Evolutionary conservation across 1,284 basidiomycete genomes (phyloP), one percentile per base, ranked within the genome.

Genomic region (Cutaneotrichosporon cutaneum): DNA sequence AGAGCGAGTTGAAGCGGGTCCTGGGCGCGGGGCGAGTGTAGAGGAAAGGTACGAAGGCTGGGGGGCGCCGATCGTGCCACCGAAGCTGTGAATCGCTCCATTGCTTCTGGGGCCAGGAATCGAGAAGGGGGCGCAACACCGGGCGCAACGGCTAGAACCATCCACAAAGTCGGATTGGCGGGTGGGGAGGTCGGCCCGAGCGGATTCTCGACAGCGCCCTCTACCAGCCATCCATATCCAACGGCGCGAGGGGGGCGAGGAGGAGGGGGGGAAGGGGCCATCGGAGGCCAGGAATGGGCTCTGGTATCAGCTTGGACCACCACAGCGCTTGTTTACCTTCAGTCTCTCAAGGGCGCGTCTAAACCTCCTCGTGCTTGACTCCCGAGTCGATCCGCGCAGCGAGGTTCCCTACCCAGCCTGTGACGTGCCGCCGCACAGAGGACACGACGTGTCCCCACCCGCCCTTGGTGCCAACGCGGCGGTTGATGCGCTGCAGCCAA

Each of bases 401-500:
- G 22, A 54, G 35, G 13, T 18, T 22, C 21, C 35, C 52, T 8
- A 54, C 9, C 52, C 52, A 54, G 10, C 21, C 35, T 9, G 52
- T 35, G 35, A 54, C 52, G 14, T 54, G 52, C 10, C 52, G 22
- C 11, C 52, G 52, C 5, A 27, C 35, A 6, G 21, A 35, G 24
- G 33, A 11, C 13, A 54, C n/a, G 33, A 42, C 35, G 32, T 21
- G 16, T 13, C 42, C 33, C 63, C 64, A 65, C 0, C 69, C 68
- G 3, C 69, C 68, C 3, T 42, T 32, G 0, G 24, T 14, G 10
- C 36, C 54, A 0, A 64, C 55, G 21, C 56, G 42, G 3, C 22
- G n/a, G 35, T 61, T 51, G 21, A 67, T 42, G 13, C 70, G 59
- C 21, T 58, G n/a, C 16, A 61, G 16, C 71, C 71, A 72, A 1